Conservation (phyloP, 192 early-diverging fungal genomes). For the Oehlia diaphana region DNA sequence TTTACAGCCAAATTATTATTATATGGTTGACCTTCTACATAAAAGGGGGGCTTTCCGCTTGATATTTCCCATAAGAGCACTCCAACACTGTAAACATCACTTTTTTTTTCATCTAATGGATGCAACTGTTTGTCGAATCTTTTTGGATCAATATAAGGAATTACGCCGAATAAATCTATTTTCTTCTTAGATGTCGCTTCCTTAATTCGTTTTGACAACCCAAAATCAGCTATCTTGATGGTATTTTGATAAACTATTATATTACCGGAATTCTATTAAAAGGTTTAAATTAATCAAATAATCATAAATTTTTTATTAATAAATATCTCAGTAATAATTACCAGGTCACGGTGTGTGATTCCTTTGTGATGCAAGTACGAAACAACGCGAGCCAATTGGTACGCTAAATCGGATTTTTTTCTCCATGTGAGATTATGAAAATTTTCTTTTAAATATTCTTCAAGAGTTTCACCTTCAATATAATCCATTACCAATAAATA, state of each 20-base stretch:
- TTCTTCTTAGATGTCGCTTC: neutral
- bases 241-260: neutral
- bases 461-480: neutral
- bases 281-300: neutral
- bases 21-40: neutral
- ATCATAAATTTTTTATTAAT: too few species aligned
- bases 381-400: neutral
- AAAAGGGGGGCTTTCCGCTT: neutral
- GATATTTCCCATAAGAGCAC: neutral
- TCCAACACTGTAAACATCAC: neutral
- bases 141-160: neutral
- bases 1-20: neutral
- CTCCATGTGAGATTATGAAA: neutral
- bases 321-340: neutral
- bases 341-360: neutral
- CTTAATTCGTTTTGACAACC: neutral
- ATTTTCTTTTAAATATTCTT: neutral
- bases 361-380: neutral
- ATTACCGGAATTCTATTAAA: neutral
- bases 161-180: neutral
- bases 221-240: neutral
- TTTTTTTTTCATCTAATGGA: neutral
- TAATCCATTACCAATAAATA: neutral
- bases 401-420: neutral
- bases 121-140: neutral